Evolutionary conservation across 306 rosid species (phyloP), one percentile per base, ranked within the genome.

Genomic region (Mucuna pruriens): DNA sequence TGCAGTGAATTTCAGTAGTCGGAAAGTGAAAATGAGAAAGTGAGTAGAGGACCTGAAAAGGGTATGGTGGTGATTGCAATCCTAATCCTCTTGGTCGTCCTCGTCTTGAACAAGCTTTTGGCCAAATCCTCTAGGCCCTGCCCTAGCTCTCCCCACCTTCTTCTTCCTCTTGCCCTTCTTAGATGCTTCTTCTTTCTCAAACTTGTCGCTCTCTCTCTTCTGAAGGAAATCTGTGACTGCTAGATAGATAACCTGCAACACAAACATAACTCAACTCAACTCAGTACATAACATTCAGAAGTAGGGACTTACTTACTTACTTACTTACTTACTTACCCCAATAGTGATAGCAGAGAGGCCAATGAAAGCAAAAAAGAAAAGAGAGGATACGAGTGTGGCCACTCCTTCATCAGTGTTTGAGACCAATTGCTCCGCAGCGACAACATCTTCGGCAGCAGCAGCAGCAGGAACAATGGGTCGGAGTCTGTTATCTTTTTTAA

Each of bases 191-290:
- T 91, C 93, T 78, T 93, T 90, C 97, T 89, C 97, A 63, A 88
- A 91, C 84, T 91, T 95, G 1, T 95, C 99, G 45, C 76, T 90
- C 89, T 95, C 98, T 63, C 97, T 87, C 74, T 93, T 93, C 92
- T 90, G 94, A 85, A 95, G 81, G 65, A 86, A 95, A 73, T 93
- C 99, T 9, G 90, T 88, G 58, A 93, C 97, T 19, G 51, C 98
- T 33, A 95, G 79, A 84, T 93, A 95, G 74, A 95, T 73, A 11
- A 95, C 94, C 99, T 95, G 15, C 3, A 36, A 61, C 70, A 31
- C 70, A 19, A 54, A 9, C 64, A n/a, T n/a, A n/a, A n/a, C n/a
- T n/a, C n/a, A n/a, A n/a, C n/a, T n/a, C n/a, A n/a, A n/a, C n/a
- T n/a, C n/a, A n/a, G n/a, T n/a, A n/a, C n/a, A n/a, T n/a, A n/a